phyloP scores from a whole-genome alignment of 148 eudicot species.

The Cornus kousa region DNA sequence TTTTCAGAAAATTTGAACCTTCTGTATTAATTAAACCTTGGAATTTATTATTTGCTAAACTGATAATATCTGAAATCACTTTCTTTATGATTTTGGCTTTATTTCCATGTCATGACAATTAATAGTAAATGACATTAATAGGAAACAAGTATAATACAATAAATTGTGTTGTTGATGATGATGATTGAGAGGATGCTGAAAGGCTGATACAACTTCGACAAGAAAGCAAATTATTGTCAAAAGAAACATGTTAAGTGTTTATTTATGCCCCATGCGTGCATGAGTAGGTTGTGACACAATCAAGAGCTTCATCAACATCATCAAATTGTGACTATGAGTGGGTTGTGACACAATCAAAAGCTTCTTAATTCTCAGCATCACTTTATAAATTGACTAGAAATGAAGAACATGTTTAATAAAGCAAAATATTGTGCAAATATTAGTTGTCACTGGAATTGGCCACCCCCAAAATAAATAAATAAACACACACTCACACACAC shows the following conservation, averaged over 20 bases:
- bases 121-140: background rate
- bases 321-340: background rate
- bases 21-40: too few relatives aligned
- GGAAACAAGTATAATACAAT: too few relatives aligned
- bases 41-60: too few relatives aligned
- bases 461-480: too few relatives aligned
- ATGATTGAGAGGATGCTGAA: slow-evolving; percentile 3
- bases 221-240: background rate
- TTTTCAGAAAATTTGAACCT: too few relatives aligned
- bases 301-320: too few relatives aligned
- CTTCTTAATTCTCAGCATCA: background rate
- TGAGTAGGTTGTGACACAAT: too few relatives aligned
- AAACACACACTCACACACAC: too few relatives aligned
- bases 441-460: too few relatives aligned
- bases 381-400: background rate
- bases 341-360: background rate
- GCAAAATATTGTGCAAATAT: background rate
- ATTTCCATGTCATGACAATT: background rate
- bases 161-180: background rate
- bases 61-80: too few relatives aligned
- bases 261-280: background rate
- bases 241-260: background rate
- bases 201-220: background rate
- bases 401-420: background rate
- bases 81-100: background rate